Base-by-base conservation (phyloP, 2,329 filamentous ascomycete species). In the Amauroascus niger region DNA sequence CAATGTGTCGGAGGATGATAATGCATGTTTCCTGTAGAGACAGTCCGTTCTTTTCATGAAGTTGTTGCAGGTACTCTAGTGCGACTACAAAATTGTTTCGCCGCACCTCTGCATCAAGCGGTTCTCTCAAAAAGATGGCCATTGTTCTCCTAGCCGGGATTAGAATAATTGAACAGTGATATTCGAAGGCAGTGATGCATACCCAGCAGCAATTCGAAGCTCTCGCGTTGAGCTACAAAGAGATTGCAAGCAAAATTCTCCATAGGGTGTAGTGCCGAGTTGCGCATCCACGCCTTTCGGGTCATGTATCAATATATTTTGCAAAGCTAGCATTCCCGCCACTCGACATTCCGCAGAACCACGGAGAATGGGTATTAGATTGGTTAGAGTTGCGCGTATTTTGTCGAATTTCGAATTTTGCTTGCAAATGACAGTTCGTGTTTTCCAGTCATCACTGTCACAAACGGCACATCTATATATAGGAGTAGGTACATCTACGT, bases 221-320 rank as follows among this genome's bases (percentile, higher is more conserved):
- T 97, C 93, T 64, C 91, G 80, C 18, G 88, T 69, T 1, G 90
- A 94, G 67, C 90, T 95, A 58, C 84, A 83, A 37, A 97, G 73
- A 0, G 86, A 88, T 60, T 85, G 81, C 3, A 96, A 72, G 63
- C 88, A 90, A 80, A 87, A 91, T 62, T 90, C 83, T 0, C 87
- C 89, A 39, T 88, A 71, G 0, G 72, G 67, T 7, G 87, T 89
- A 1, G 71, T 74, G 55, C 83, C 79, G 1, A 96, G 71, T 58
- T 87, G 80, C 28, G 91, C 71, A 51, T 86, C 74, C 2, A 76
- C 73, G 0, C 72, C 58, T 50, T 81, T 76, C 14, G 74, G 71
- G 3, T 81, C 82, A 67, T 95, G 88, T 46, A 79, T 75, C 24
- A 87, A 75, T 39, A 93, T 71, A 44, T 83, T 80, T 60, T 83